Evolutionary conservation across 2,329 filamentous ascomycete genomes (phyloP).

Genomic region (Xylaria sp.): DNA sequence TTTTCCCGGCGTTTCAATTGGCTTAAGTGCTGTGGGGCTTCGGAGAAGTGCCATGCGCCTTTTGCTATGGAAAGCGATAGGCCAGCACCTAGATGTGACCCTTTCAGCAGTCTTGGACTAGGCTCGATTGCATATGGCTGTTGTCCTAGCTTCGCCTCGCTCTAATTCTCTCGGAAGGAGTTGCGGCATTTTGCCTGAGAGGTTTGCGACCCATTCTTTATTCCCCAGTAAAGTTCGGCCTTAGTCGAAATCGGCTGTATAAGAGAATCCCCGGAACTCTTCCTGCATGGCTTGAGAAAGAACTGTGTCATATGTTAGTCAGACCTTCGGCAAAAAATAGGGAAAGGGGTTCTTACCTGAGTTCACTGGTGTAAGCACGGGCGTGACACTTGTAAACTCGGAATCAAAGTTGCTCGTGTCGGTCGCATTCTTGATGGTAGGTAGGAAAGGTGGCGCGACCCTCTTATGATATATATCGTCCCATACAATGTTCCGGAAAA

Average conservation of each 20-base stretch:
- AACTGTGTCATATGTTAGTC: conserved; percentile 65
- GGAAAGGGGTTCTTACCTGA: conserved; percentile 75
- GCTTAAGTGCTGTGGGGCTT: not conserved
- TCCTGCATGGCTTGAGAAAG: conserved; percentile 99
- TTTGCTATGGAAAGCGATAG: conserved; percentile 14
- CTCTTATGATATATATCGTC: conserved; percentile 98
- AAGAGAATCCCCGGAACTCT: conserved; percentile 98
- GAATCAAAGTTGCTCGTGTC: conserved; percentile 99
- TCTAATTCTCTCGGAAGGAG: conserved; percentile 25
- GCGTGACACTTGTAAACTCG: conserved; percentile 98
- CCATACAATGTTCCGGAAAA: conserved; percentile 98
- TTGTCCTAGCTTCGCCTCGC: conserved; percentile 9
- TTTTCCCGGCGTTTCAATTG: not conserved
- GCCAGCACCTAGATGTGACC: conserved; percentile 8
- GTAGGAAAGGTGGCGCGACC: conserved; percentile 87
- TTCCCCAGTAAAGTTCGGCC: conserved; percentile 19
- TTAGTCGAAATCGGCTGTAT: conserved; percentile 89
- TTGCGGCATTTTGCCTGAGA: conserved; percentile 6
- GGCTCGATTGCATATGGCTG: conserved; percentile 1
- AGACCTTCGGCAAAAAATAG: conserved; percentile 5
- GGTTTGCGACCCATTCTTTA: conserved; percentile 7
- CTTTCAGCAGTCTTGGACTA: conserved; percentile 15
- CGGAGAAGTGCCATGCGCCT: not conserved
- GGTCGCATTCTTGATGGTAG: conserved; percentile 88
- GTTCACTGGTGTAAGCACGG: conserved; percentile 95